Evolutionary conservation across 768 basidiomycete species (phyloP).

Genomic region (Lactarius quietus): DNA sequence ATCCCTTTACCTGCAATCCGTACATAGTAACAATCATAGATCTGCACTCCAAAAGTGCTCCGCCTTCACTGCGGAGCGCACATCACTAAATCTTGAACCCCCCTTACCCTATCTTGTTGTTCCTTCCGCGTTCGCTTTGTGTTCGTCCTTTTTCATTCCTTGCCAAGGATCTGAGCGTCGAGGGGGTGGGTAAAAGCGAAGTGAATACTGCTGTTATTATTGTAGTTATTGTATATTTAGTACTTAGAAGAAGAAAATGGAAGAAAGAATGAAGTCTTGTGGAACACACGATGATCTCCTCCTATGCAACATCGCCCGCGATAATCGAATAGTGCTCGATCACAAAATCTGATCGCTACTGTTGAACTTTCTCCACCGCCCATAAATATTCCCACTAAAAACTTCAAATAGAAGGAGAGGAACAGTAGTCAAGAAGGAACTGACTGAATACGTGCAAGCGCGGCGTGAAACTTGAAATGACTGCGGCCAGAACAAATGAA

Average conservation of each 20-base stretch:
- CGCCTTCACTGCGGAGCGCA: conserved; percentile 16
- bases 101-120: background rate
- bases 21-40: conserved; percentile 21
- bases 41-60: conserved; percentile 21
- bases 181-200: conserved; percentile 19
- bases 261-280: conserved; percentile 18
- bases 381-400: background rate
- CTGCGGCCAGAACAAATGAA: conserved; percentile 6
- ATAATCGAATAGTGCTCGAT: conserved; percentile 7
- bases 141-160: conserved; percentile 14
- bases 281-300: background rate
- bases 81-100: conserved; percentile 24
- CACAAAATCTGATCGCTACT: conserved; percentile 3
- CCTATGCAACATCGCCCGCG: background rate
- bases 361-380: background rate
- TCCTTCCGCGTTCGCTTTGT: conserved; percentile 22
- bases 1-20: conserved; percentile 19
- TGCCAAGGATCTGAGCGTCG: conserved; percentile 17
- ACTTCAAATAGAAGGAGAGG: conserved; percentile 1
- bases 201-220: conserved; percentile 23
- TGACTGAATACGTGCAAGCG: background rate
- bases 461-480: background rate
- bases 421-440: background rate
- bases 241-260: conserved; percentile 15
- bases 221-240: conserved; percentile 29